These are phyloP conservation scores for Lyophyllum shimeji DNA, from an alignment of 768 basidiomycete genomes.

Conservation along the genomic window DNA sequence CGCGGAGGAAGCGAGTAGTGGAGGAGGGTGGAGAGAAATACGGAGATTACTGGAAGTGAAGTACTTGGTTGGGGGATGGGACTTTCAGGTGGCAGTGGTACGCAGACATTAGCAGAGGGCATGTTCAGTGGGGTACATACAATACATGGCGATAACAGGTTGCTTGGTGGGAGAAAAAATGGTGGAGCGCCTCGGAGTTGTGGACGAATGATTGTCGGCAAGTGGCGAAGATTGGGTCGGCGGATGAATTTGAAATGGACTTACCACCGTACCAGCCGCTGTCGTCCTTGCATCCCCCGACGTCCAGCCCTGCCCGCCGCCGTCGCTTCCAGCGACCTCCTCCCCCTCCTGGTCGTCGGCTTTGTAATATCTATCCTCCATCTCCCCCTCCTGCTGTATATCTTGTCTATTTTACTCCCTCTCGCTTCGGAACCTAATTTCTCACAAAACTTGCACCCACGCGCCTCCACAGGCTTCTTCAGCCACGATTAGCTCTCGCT, in stretches of 20 bases:
- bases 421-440: slow-evolving; percentile 19
- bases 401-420: slow-evolving; percentile 11
- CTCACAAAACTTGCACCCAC: slow-evolving; percentile 17
- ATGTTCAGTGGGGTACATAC: neutral
- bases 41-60: slow-evolving; percentile 79
- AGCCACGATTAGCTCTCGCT: slow-evolving; percentile 4
- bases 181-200: slow-evolving; percentile 9
- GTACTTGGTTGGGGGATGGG: slow-evolving; percentile 82
- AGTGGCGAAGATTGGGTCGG: slow-evolving; percentile 30
- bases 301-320: slow-evolving; percentile 17
- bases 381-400: slow-evolving; percentile 1
- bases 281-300: slow-evolving; percentile 19
- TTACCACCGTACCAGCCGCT: slow-evolving; percentile 8
- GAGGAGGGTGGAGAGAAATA: slow-evolving; percentile 81
- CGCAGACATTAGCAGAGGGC: slow-evolving; percentile 52
- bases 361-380: slow-evolving; percentile 7
- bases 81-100: slow-evolving; percentile 84
- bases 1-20: slow-evolving; percentile 43
- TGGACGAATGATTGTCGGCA: slow-evolving; percentile 20
- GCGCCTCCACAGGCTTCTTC: slow-evolving; percentile 8
- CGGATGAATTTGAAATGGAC: slow-evolving; percentile 31
- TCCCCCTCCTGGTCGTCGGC: slow-evolving; percentile 10
- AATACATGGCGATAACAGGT: neutral
- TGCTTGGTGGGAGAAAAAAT: neutral
- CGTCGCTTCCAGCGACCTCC: slow-evolving; percentile 19